Evolutionary conservation across 345 rosid genomes (phyloP), one percentile per base, ranked within the genome.

Genomic region (Heritiera littoralis): DNA sequence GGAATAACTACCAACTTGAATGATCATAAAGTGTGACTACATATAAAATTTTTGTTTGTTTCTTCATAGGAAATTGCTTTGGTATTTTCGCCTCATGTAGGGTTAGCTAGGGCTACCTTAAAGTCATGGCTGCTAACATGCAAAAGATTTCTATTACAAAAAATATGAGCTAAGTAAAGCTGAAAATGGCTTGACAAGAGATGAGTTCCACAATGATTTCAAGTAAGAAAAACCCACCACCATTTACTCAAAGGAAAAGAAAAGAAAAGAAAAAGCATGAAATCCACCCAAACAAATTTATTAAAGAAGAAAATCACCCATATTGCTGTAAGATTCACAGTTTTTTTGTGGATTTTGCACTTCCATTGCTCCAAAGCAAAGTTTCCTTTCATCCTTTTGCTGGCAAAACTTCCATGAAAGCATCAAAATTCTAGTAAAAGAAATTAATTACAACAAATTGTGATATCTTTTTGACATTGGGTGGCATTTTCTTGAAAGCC

Each of bases 311-410:
- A 55, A 55, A 55, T 6, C 20, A 69, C 9, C n/a, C 20, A 30
- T 49, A 15, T 72, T 72, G 76, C 63, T 18, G 63, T 72, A 72
- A 32, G 76, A 72, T 72, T 52, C 30, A 59, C 7, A 52, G 32
- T 32, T 52, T 54, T 49, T 17, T 12, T 40, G 20, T 41, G 58
- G 61, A 52, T 15, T n/a, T 18, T 20, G 30, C 43, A 48, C 41
- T 71, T 71, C 13, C 43, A 49, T 71, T 7, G 14, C 63, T 54
- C 9, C 9, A 6, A 51, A 52, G 14, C 20, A 30, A 35, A 18
- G 15, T 67, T 67, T 61, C 15, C 66, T 17, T 66, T 40, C 4
- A 8, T 35, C 1, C 20, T 20, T 58, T 58, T 58, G 4, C 10
- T 0, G 2, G 12, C 40, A 63, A 13, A 63, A 63, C 12, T 41